Conservation (phyloP, 2,329 filamentous ascomycete genomes). For the Paraphoma chrysanthemicola region DNA sequence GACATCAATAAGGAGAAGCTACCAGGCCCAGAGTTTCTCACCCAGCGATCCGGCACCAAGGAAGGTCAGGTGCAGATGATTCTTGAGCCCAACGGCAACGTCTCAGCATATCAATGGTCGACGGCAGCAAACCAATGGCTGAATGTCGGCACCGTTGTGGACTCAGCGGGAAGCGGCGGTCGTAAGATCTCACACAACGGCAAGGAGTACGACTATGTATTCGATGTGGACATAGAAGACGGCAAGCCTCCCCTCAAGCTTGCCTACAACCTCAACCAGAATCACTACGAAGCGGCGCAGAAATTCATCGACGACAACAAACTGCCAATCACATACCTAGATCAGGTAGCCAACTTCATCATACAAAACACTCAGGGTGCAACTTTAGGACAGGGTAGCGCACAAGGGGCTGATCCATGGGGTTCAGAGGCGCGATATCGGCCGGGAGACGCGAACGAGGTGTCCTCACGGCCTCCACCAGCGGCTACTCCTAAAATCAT, state of each 20-base stretch:
- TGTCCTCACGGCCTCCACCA: conserved; percentile 40
- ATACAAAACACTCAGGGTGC: conserved; percentile 87
- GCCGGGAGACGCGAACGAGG: conserved; percentile 66
- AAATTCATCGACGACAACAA: conserved; percentile 92
- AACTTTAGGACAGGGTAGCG: conserved; percentile 70
- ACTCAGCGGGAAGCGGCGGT: conserved; percentile 82
- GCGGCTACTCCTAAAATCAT: conserved; percentile 65
- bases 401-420: conserved; percentile 71
- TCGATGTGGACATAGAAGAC: conserved; percentile 95
- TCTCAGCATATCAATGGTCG: conserved; percentile 92
- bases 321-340: conserved; percentile 83
- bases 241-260: conserved; percentile 91
- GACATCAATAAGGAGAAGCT: conserved; percentile 89
- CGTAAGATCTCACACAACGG: conserved; percentile 70
- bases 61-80: conserved; percentile 97
- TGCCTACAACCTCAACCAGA: conserved; percentile 92
- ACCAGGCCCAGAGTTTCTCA: conserved; percentile 85
- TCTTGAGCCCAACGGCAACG: conserved; percentile 76
- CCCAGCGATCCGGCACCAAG: conserved; percentile 84
- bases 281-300: conserved; percentile 88
- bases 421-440: conserved; percentile 80
- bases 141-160: conserved; percentile 92
- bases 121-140: conserved; percentile 72
- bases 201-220: conserved; percentile 93
- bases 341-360: conserved; percentile 93